Evolutionary conservation across 768 basidiomycete species (phyloP).

Genomic region (Termitomyces titanicus): DNA sequence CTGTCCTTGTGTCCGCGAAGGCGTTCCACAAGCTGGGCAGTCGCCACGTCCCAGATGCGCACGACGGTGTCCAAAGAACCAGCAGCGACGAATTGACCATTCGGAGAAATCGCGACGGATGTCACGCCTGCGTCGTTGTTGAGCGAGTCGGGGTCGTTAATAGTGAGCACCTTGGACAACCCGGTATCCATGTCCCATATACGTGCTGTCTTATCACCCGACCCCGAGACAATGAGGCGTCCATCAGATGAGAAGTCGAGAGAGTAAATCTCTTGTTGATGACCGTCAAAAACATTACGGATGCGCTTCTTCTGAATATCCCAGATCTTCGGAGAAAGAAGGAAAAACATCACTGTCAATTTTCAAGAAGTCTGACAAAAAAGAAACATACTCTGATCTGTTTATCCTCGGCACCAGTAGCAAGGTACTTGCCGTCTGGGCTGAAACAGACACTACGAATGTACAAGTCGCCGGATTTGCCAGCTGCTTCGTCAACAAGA

Average conservation of each 20-base stretch:
- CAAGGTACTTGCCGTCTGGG: constrained; percentile 82
- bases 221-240: constrained; percentile 82
- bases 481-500: constrained; percentile 71
- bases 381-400: constrained; percentile 69
- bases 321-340: constrained; percentile 65
- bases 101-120: constrained; percentile 74
- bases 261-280: constrained; percentile 92
- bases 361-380: background rate
- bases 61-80: constrained; percentile 76
- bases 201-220: constrained; percentile 59
- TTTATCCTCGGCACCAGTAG: constrained; percentile 92
- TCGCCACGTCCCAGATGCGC: constrained; percentile 74
- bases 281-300: constrained; percentile 79
- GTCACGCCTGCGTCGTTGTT: constrained; percentile 64
- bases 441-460: constrained; percentile 91
- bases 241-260: constrained; percentile 91
- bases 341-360: constrained; percentile 16
- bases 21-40: constrained; percentile 66
- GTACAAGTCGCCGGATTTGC: constrained; percentile 79
- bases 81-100: constrained; percentile 61
- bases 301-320: constrained; percentile 81
- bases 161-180: constrained; percentile 41
- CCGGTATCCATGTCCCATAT: constrained; percentile 44
- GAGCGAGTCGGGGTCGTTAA: constrained; percentile 48
- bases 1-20: constrained; percentile 79